A percentile compares a stretch with the other conserved stretches of the same genome.
These are phyloP conservation scores for Pharnaceum exiguum DNA, from an alignment of 148 eudicot species.

Conservation along the genomic window DNA sequence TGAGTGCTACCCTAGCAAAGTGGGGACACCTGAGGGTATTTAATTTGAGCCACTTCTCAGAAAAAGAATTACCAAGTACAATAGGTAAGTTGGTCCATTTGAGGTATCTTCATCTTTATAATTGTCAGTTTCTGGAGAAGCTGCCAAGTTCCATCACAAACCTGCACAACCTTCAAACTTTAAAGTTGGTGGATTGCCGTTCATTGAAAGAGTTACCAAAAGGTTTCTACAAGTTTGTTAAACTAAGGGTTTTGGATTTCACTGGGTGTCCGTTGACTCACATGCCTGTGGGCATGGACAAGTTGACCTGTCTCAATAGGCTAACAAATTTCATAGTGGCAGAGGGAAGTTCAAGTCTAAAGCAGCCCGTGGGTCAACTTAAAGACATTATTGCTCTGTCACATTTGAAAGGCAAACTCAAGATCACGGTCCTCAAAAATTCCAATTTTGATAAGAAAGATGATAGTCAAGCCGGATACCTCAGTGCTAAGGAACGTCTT, in stretches of 20 bases:
- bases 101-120: neutral
- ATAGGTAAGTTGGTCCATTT: neutral
- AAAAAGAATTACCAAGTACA: neutral
- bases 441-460: neutral
- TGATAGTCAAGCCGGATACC: neutral
- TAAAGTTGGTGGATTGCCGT: neutral
- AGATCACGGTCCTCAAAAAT: neutral
- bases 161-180: neutral
- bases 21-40: neutral
- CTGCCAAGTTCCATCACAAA: neutral
- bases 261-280: neutral
- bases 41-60: neutral
- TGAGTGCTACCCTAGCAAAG: neutral
- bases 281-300: neutral
- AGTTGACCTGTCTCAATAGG: neutral
- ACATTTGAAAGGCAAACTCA: neutral
- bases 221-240: neutral
- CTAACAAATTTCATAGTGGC: neutral
- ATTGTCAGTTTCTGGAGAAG: neutral
- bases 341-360: neutral
- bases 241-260: neutral
- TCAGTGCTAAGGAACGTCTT: neutral
- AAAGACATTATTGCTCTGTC: neutral
- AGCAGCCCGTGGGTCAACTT: neutral
- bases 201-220: neutral